These are phyloP conservation scores for Pezicula radicicola DNA, from an alignment of 2,329 filamentous ascomycete genomes.

Conservation along the genomic window DNA sequence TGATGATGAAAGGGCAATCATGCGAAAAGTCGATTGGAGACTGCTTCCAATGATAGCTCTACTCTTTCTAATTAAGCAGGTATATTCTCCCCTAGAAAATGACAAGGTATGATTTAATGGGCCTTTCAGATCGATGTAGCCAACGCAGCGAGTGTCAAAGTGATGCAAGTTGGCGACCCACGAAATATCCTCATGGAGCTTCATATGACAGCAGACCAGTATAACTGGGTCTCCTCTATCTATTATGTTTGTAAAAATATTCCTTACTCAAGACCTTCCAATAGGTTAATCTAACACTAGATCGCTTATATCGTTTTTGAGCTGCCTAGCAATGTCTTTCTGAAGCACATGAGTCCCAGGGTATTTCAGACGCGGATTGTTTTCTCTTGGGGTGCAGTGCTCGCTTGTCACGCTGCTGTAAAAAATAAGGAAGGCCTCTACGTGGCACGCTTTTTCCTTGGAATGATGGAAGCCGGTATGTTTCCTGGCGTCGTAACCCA, in stretches of 20 bases:
- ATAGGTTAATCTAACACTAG: constrained; percentile 10
- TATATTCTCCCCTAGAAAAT: constrained; percentile 13
- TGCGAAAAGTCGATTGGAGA: constrained; percentile 35
- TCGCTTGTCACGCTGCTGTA: constrained; percentile 36
- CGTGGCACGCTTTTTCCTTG: constrained; percentile 37
- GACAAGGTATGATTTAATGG: not conserved
- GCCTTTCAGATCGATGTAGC: constrained; percentile 32
- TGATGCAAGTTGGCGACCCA: constrained; percentile 36
- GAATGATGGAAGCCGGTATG: constrained; percentile 36
- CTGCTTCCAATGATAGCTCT: constrained; percentile 36
- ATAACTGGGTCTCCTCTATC: constrained; percentile 37
- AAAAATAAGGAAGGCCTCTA: constrained; percentile 35
- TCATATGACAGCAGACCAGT: constrained; percentile 36
- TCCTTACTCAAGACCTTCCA: not conserved
- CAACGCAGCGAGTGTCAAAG: constrained; percentile 38
- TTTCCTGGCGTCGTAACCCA: constrained; percentile 38
- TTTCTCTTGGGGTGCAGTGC: constrained; percentile 34
- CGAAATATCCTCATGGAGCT: constrained; percentile 35
- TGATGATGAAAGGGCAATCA: constrained; percentile 35
- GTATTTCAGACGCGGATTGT: constrained; percentile 35
- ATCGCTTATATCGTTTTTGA: constrained; percentile 39
- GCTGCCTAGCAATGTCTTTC: constrained; percentile 34
- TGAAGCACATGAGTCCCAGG: constrained; percentile 33
- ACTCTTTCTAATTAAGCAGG: constrained; percentile 40
- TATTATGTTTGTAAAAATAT: constrained; percentile 30